Percentiles rank a stretch among this genome's conserved stretches.
phyloP scores from a whole-genome alignment of 345 rosid species.

The Sapria himalayana region DNA sequence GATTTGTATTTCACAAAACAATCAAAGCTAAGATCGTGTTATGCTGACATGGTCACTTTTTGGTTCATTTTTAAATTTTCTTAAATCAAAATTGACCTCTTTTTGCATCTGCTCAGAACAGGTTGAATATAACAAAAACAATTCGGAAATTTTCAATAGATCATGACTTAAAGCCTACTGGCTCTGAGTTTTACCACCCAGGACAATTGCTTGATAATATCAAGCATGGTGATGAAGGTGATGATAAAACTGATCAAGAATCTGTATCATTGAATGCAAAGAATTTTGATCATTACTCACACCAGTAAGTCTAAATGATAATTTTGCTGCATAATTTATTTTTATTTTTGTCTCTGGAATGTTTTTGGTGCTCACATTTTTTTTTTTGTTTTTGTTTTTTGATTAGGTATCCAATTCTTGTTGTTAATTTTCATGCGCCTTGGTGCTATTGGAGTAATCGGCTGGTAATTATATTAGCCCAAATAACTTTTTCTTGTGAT shows the following conservation, averaged over 20 bases:
- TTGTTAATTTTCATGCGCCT: conserved; percentile 86
- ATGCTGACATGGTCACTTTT: no score
- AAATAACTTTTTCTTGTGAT: conserved; percentile 4
- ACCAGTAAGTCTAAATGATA: conserved; percentile 34
- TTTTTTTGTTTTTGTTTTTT: conserved; percentile 10
- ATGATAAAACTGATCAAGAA: conserved; percentile 47
- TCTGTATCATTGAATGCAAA: conserved; percentile 28
- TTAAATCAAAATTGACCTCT: conserved; percentile 1
- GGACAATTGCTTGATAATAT: conserved; percentile 30
- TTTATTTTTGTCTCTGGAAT: conserved; percentile 1
- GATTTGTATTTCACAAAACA: no score
- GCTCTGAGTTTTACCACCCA: conserved; percentile 70
- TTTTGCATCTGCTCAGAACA: conserved; percentile 43
- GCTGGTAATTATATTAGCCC: conserved; percentile 33
- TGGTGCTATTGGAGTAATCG: conserved; percentile 97
- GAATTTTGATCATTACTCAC: conserved; percentile 51
- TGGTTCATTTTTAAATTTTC: neutral
- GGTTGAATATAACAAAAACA: conserved; percentile 91
- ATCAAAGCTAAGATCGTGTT: no score
- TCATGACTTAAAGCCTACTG: conserved; percentile 54
- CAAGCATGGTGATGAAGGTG: conserved; percentile 70
- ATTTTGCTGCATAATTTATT: conserved; percentile 6
- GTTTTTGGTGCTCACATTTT: neutral
- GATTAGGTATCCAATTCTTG: conserved; percentile 71
- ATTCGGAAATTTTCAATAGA: conserved; percentile 80